A percentile compares a stretch with the other conserved stretches of the same genome.
Conservation (phyloP, 495 filamentous ascomycete genomes). For the Penicillium steckii region DNA sequence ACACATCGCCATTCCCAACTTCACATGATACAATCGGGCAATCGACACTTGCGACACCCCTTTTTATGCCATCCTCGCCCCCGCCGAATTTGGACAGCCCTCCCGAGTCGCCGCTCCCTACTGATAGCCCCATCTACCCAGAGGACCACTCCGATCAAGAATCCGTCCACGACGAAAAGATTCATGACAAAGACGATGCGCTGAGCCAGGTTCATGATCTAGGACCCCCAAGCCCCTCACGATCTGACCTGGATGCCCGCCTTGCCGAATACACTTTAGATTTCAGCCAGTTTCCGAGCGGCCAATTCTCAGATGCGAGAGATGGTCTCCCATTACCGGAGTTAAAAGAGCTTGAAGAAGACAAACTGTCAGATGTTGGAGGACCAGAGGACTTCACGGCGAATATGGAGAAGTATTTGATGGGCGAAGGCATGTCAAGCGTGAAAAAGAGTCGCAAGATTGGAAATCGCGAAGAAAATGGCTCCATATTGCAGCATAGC, state of each 20-base stretch:
- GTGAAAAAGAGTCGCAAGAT: conserved; percentile 16
- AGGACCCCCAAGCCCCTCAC: background rate
- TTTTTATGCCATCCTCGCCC: conserved; percentile 41
- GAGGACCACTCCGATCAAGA: conserved; percentile 10
- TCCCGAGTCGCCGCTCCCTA: conserved; percentile 22
- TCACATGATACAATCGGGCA: conserved; percentile 47
- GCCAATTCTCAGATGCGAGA: conserved; percentile 28
- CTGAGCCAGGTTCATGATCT: background rate
- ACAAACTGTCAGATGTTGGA: conserved; percentile 44
- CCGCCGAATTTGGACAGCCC: conserved; percentile 20
- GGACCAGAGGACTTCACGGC: conserved; percentile 54
- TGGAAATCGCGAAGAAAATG: conserved; percentile 12
- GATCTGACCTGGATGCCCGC: conserved; percentile 38
- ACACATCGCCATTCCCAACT: conserved; percentile 40
- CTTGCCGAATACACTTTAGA: conserved; percentile 49
- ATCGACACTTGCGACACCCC: conserved; percentile 41
- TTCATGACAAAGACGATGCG: conserved; percentile 1
- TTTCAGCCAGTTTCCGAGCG: conserved; percentile 44
- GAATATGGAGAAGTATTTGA: conserved; percentile 50
- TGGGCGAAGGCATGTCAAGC: conserved; percentile 33
- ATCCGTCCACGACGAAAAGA: background rate
- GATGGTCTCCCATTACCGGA: conserved; percentile 32
- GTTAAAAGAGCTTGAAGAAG: conserved; percentile 26
- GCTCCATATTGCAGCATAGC: conserved; percentile 11
- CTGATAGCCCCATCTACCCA: conserved; percentile 24